Base-by-base conservation (phyloP, 2,329 filamentous ascomycete species). In the Apiospora phragmitis region DNA sequence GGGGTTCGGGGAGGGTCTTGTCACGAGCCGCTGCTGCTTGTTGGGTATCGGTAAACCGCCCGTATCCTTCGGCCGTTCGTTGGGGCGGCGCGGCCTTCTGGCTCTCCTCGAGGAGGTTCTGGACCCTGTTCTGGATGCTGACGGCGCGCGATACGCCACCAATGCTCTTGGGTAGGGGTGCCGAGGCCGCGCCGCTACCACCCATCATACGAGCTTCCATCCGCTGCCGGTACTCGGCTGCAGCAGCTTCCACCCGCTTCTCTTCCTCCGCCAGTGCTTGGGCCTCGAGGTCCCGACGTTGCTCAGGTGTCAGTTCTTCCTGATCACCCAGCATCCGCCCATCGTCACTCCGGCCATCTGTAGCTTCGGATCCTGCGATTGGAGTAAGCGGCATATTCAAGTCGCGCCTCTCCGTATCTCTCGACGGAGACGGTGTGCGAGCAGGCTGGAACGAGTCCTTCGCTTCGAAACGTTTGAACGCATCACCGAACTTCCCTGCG, bases 91-190 rank as follows among this genome's bases (percentile, higher is more conserved):
- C 82, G 6, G 89, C 85, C 74, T 86, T 90, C 75, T 90, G 89
- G 51, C 92, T 94, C 77, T 98, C 95, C 72, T 91, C 91, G 21
- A 99, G 84, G 67, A 98, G 85, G 67, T 90, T 94, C 83, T 97
- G 93, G 69, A 99, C 94, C 73, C 95, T 92, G 78, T 93, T 94
- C 79, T 98, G 94, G 76, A 99, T 99, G 35, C 92, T 93, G n/a
- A 91, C 89, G 24, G 94, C 94, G 55, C 91, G 86, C 18, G 89
- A 89, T 3, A 88, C 82, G 66, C 87, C 85, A n/a, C 86, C 89
- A 77, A 87, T 87, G 77, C 82, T 87, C 80, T 86, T 89, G 70
- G 86, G 89, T 70, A 82, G 81, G 21, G 83, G 83, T 24, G 79
- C 80, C 8, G 70, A 47, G 12, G 82, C 79, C 18, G 55, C 29